Evolutionary conservation across 495 filamentous ascomycete genomes (phyloP).

Genomic region (Penicillium angulare): DNA sequence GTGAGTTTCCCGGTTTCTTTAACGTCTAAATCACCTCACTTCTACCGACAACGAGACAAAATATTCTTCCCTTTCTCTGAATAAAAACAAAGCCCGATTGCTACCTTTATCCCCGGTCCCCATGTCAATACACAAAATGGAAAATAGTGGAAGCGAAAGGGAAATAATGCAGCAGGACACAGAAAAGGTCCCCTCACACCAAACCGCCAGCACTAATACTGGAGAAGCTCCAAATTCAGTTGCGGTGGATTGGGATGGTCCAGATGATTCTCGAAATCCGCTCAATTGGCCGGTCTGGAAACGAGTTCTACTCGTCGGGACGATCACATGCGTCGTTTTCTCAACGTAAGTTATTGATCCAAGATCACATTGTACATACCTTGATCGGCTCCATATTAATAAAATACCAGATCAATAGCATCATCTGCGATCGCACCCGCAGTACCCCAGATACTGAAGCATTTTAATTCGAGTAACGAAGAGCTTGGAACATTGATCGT

Average conservation of each 20-base stretch:
- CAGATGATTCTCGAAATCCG: constrained; percentile 52
- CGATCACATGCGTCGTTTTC: constrained; percentile 1
- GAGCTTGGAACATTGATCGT: neutral
- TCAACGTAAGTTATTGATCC: neutral
- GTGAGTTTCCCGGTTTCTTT: no score
- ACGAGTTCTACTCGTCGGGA: neutral
- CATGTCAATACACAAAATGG: no score
- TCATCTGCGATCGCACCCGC: constrained; percentile 7
- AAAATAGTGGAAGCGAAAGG: no score
- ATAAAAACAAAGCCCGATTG: no score
- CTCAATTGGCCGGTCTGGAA: constrained; percentile 52
- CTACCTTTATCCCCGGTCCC: no score
- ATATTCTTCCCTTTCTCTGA: no score
- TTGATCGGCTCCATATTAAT: neutral
- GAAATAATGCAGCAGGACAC: no score
- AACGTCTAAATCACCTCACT: no score
- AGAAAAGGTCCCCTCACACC: no score
- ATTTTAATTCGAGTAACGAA: neutral
- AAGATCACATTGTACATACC: neutral
- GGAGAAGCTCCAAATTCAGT: neutral
- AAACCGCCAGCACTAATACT: no score
- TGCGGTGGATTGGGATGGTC: constrained; percentile 42
- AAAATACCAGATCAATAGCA: neutral
- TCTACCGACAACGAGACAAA: no score
- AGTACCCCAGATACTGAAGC: neutral